Evolutionary conservation across 148 eudicot species (phyloP), one percentile per base, ranked within the genome.

Genomic region (Persicaria maculosa): DNA sequence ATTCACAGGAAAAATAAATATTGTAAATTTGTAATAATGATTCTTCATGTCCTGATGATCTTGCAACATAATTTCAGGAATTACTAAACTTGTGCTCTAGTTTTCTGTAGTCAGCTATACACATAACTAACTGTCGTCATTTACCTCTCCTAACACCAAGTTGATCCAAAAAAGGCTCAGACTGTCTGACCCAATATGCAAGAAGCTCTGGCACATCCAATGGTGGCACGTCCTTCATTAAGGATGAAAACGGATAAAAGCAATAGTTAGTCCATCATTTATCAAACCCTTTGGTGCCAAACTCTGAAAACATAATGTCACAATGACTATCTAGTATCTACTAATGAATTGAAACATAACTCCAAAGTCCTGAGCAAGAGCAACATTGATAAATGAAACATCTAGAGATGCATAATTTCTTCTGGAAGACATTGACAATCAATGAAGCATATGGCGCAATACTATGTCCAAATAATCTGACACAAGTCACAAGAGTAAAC

Each of bases 141-240:
- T 52, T 69, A 94, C 98, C 98, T 88, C 81, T 92, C 78, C 69
- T 84, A 82, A 94, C 85, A 70, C 98, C 98, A 75, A 94, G 92
- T 74, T 94, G 98, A 84, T 94, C 98, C 83, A 94, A 84, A 74
- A 94, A 86, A 54, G 98, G 96, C 75, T 85, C 90, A 77, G 98
- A 94, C 77, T 90, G 98, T 79, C 93, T 87, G 72, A 94, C 90
- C 64, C 87, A 81, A 83, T 79, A 85, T 72, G 98, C 98, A 77
- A 94, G 79, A 73, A 94, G 89, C 80, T 94, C 98, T 19, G 93
- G 88, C 45, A 88, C 87, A 86, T 90, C 97, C 50, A 94, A 80
- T 71, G 98, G 98, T 44, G 92, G 97, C 58, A 92, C 96, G 68
- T 86, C 97, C 98, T 94, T 77, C 47, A 80, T 74, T 12, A 82